These are phyloP conservation scores for Massarina eburnea DNA, from an alignment of 2,329 filamentous ascomycete genomes.

Conservation along the genomic window DNA sequence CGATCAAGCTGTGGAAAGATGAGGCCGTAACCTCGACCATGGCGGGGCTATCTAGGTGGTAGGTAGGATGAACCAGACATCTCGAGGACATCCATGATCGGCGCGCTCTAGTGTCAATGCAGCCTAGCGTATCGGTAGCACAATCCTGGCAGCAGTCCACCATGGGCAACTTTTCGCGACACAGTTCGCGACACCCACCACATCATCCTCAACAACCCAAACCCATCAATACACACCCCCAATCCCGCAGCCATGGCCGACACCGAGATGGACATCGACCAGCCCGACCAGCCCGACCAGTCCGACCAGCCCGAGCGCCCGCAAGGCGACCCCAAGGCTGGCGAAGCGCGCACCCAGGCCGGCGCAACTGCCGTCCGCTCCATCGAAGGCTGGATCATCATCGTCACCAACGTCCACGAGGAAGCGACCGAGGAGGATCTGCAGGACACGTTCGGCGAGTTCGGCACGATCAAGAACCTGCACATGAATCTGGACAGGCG, in stretches of 20 bases:
- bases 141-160: too few species aligned
- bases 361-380: slow-evolving; percentile 81
- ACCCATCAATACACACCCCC: not conserved
- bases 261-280: slow-evolving; percentile 49
- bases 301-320: slow-evolving; percentile 41
- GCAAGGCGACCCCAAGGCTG: slow-evolving; percentile 53
- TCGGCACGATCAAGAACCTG: slow-evolving; percentile 83
- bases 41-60: too few species aligned
- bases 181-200: not conserved
- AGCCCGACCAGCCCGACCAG: too few species aligned
- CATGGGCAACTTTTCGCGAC: slow-evolving; percentile 13
- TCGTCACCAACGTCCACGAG: slow-evolving; percentile 85
- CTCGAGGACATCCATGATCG: too few species aligned
- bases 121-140: too few species aligned
- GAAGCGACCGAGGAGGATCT: slow-evolving; percentile 83
- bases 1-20: too few species aligned
- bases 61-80: too few species aligned
- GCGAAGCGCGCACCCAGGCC: slow-evolving; percentile 70
- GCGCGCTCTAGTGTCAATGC: too few species aligned
- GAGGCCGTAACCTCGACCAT: too few species aligned
- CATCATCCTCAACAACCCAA: slow-evolving; percentile 1
- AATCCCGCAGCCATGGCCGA: slow-evolving; percentile 45
- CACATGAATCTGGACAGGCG: slow-evolving; percentile 80
- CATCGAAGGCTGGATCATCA: slow-evolving; percentile 87
- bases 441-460: slow-evolving; percentile 80